A percentile compares a stretch with the other conserved stretches of the same genome.
These are phyloP conservation scores for Scheffersomyces spartinae DNA, from an alignment of 805 yeast genomes.

Conservation along the genomic window DNA sequence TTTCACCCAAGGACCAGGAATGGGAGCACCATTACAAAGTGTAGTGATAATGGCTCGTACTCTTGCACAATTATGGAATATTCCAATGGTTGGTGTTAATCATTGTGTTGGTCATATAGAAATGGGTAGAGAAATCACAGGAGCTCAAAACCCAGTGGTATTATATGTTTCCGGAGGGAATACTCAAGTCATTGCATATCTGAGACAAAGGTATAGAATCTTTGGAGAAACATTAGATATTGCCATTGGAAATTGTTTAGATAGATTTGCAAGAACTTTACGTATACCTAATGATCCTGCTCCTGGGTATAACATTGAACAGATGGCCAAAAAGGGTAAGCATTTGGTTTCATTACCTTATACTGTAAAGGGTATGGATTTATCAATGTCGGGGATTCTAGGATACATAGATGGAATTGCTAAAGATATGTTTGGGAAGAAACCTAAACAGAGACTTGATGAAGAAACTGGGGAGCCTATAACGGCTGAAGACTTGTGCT, in stretches of 20 bases:
- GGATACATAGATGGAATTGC: constrained; percentile 79
- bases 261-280: constrained; percentile 87
- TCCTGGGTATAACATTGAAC: constrained; percentile 97
- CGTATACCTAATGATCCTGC: constrained; percentile 87
- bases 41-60: constrained; percentile 91
- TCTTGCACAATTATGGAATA: constrained; percentile 61
- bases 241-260: constrained; percentile 95
- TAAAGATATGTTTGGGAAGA: constrained; percentile 47
- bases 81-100: constrained; percentile 89
- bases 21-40: constrained; percentile 97
- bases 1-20: constrained; percentile 97
- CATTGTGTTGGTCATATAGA: constrained; percentile 98
- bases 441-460: constrained; percentile 26
- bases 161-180: constrained; percentile 97
- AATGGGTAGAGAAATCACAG: constrained; percentile 97
- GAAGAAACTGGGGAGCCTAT: constrained; percentile 39
- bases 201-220: constrained; percentile 87
- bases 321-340: constrained; percentile 64
- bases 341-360: constrained; percentile 73
- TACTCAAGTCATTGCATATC: constrained; percentile 95
- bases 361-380: constrained; percentile 97
- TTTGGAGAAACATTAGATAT: constrained; percentile 98
- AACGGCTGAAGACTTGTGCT: constrained; percentile 82
- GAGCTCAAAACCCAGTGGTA: constrained; percentile 96
- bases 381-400: constrained; percentile 91